Percentiles rank a stretch among this genome's conserved stretches.
These are phyloP conservation scores for Panellus pusillus DNA, from an alignment of 768 basidiomycete species.

Conservation along the genomic window DNA sequence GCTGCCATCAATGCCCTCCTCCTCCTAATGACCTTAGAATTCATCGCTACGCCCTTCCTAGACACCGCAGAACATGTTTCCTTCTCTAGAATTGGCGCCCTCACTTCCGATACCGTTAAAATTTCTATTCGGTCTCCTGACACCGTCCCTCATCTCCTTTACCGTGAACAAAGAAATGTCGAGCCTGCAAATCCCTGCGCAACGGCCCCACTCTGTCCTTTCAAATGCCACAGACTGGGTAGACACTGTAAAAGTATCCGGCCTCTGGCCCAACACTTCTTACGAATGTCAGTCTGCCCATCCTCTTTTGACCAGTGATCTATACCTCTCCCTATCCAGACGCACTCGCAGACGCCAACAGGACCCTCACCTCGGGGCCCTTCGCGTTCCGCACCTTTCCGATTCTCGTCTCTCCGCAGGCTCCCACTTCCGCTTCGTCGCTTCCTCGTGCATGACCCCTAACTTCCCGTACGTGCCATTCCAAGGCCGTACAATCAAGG, in stretches of 20 bases:
- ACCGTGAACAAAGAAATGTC: slow-evolving; percentile 37
- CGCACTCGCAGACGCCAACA: slow-evolving; percentile 39
- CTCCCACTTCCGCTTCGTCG: slow-evolving; percentile 66
- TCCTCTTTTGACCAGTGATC: slow-evolving; percentile 3
- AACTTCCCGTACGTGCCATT: slow-evolving; percentile 73
- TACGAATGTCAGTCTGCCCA: slow-evolving; percentile 63
- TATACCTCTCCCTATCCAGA: slow-evolving; percentile 36
- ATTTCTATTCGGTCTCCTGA: slow-evolving; percentile 62
- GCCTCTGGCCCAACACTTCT: slow-evolving; percentile 66
- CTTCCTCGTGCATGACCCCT: slow-evolving; percentile 64
- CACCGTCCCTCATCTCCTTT: slow-evolving; percentile 42
- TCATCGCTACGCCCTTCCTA: slow-evolving; percentile 53
- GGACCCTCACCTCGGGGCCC: slow-evolving; percentile 46
- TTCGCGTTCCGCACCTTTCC: slow-evolving; percentile 74
- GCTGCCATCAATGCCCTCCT: slow-evolving; percentile 17
- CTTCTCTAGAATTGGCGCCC: slow-evolving; percentile 71
- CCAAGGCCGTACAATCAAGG: slow-evolving; percentile 53
- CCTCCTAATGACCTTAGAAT: slow-evolving; percentile 37
- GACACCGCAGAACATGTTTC: slow-evolving; percentile 54
- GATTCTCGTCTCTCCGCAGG: slow-evolving; percentile 59
- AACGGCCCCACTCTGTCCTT: slow-evolving; percentile 53
- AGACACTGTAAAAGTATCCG: slow-evolving; percentile 48
- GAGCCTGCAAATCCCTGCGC: slow-evolving; percentile 39
- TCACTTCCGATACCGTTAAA: slow-evolving; percentile 64
- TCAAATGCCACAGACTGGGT: slow-evolving; percentile 56